Conservation (phyloP, 768 basidiomycete species). For the Lactifluus subvellereus region DNA sequence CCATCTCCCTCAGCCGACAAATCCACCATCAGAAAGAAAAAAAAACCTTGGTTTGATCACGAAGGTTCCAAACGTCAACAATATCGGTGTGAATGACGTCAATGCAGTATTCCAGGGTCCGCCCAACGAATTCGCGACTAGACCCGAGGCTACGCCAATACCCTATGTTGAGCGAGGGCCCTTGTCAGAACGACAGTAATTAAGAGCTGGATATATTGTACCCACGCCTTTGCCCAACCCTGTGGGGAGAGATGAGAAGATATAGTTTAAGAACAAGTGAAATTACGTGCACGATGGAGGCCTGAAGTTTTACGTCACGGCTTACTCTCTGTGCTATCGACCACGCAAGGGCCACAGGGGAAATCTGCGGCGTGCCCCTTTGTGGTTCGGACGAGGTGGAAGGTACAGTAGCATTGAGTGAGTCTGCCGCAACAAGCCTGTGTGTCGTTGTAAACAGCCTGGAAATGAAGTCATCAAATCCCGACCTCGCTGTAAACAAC, state of each 20-base stretch:
- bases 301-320: background rate
- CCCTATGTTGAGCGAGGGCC: background rate
- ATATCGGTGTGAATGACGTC: conserved; percentile 4
- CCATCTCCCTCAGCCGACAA: background rate
- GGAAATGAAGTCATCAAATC: background rate
- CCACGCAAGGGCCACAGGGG: background rate
- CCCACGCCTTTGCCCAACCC: too few relatives aligned
- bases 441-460: background rate
- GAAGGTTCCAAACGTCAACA: background rate
- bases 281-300: conserved; percentile 2
- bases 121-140: background rate
- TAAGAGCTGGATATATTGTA: too few relatives aligned
- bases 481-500: background rate
- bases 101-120: background rate
- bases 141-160: conserved; percentile 16
- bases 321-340: background rate
- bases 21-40: too few relatives aligned
- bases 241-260: too few relatives aligned
- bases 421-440: background rate
- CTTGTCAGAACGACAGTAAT: background rate
- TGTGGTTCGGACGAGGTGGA: background rate
- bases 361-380: background rate
- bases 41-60: background rate
- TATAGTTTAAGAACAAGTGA: background rate
- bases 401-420: background rate